These are phyloP conservation scores for Pochonia chlamydosporia DNA, from an alignment of 2,329 filamentous ascomycete species.

Conservation along the genomic window DNA sequence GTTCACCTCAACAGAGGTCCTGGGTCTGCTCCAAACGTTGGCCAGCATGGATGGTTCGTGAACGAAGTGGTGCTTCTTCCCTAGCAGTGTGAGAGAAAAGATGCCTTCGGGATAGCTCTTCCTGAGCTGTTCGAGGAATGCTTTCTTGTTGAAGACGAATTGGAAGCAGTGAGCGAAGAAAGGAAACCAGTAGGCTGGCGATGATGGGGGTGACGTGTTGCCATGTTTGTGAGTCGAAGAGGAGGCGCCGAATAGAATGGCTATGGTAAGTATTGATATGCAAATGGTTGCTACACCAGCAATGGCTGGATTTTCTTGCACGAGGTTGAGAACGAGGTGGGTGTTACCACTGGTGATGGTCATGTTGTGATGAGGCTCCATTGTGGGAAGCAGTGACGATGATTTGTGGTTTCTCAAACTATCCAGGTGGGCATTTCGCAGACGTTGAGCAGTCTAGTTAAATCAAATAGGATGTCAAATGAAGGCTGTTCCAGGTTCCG, in stretches of 20 bases:
- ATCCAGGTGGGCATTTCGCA: too few relatives aligned
- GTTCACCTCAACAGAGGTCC: conserved; percentile 16
- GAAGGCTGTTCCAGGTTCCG: too few relatives aligned
- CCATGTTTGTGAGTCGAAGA: conserved; percentile 10
- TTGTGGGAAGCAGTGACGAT: neutral
- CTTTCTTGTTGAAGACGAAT: conserved; percentile 20
- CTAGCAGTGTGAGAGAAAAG: conserved; percentile 28
- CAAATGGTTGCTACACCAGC: neutral
- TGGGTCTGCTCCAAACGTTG: conserved; percentile 23
- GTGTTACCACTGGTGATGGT: neutral
- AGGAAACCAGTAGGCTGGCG: conserved; percentile 30
- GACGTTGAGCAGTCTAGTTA: too few relatives aligned
- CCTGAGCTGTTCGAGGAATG: conserved; percentile 24
- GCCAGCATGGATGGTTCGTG: conserved; percentile 24
- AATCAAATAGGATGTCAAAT: too few relatives aligned
- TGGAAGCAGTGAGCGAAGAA: conserved; percentile 29
- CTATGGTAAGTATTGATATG: conserved; percentile 4
- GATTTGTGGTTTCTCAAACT: neutral
- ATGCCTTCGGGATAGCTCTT: conserved; percentile 25
- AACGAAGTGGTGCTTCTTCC: conserved; percentile 27
- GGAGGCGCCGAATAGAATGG: conserved; percentile 31
- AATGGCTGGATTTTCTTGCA: neutral
- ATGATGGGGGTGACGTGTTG: conserved; percentile 14
- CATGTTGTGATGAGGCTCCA: neutral
- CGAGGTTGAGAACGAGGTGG: neutral